Evolutionary conservation across 108 stramenopile species (phyloP).

Genomic region (Cyclotella kingstonii): DNA sequence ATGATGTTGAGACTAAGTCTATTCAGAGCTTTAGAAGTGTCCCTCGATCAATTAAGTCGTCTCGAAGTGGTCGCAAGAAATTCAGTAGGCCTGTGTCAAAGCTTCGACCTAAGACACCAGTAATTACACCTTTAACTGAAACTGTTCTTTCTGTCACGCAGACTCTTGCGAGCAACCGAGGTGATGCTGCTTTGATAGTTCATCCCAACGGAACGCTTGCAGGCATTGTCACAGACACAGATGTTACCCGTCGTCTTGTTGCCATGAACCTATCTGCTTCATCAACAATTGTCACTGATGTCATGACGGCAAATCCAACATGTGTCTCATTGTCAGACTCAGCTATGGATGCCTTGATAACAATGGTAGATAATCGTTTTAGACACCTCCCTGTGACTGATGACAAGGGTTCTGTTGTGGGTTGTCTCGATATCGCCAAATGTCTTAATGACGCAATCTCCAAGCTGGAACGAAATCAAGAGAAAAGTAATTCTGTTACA

Average conservation of each 20-base stretch:
- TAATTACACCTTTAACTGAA: slow-evolving; percentile 37
- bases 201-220: slow-evolving; percentile 55
- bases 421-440: slow-evolving; percentile 92
- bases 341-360: slow-evolving; percentile 86
- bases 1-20: slow-evolving; percentile 51
- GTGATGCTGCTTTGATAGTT: slow-evolving; percentile 61
- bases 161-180: slow-evolving; percentile 63
- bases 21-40: slow-evolving; percentile 34
- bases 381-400: slow-evolving; percentile 92
- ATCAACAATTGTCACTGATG: slow-evolving; percentile 53
- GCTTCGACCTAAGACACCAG: slow-evolving; percentile 79
- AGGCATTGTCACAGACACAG: slow-evolving; percentile 83
- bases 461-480: slow-evolving; percentile 74
- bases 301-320: slow-evolving; percentile 88
- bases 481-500: slow-evolving; percentile 48
- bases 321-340: slow-evolving; percentile 78
- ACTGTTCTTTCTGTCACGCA: slow-evolving; percentile 57
- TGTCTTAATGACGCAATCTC: slow-evolving; percentile 93
- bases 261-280: slow-evolving; percentile 67
- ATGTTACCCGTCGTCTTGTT: slow-evolving; percentile 72
- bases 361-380: slow-evolving; percentile 92
- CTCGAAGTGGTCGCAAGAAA: slow-evolving; percentile 1
- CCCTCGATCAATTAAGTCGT: slow-evolving; percentile 13
- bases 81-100: slow-evolving; percentile 25
- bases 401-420: slow-evolving; percentile 75